Conservation (phyloP, 2,329 filamentous ascomycete species). For the Verticillium nubilum region DNA sequence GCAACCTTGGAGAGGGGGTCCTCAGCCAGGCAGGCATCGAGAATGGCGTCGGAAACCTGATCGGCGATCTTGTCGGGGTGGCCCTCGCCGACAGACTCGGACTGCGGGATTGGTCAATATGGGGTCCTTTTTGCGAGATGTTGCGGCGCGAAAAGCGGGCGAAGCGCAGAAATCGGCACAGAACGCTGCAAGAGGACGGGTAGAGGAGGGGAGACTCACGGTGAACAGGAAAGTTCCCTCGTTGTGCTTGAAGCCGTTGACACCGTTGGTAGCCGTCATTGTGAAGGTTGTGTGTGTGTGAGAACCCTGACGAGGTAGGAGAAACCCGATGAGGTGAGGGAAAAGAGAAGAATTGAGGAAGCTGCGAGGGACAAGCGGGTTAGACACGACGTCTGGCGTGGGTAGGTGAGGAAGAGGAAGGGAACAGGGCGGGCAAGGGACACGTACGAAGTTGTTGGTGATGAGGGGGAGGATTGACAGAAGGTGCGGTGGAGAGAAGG, state of each 20-base stretch:
- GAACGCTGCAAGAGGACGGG: not conserved
- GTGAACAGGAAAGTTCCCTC: conserved; percentile 80
- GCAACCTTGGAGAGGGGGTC: conserved; percentile 98
- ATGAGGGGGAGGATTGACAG: conserved; percentile 6
- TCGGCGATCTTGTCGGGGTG: conserved; percentile 98
- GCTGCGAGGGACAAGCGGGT: conserved; percentile 9
- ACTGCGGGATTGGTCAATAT: conserved; percentile 36
- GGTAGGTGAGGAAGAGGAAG: no score
- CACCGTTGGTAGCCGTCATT: conserved; percentile 53
- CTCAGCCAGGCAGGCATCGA: conserved; percentile 93
- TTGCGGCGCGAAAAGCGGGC: not conserved
- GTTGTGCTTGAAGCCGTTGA: conserved; percentile 41
- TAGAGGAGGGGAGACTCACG: conserved; percentile 32
- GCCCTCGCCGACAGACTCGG: conserved; percentile 83
- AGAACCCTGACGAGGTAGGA: conserved; percentile 9
- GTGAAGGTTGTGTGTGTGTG: conserved; percentile 28
- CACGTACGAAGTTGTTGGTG: not conserved
- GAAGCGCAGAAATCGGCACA: not conserved
- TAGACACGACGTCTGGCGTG: conserved; percentile 5
- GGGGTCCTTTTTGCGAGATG: conserved; percentile 8
- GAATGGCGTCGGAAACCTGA: conserved; percentile 96
- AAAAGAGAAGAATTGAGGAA: conserved; percentile 20
- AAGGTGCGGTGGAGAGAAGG: conserved; percentile 8
- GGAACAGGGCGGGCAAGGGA: not conserved
- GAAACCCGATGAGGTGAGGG: conserved; percentile 10